Evolutionary conservation across 768 basidiomycete species (phyloP).

Genomic region (Russula foetens): DNA sequence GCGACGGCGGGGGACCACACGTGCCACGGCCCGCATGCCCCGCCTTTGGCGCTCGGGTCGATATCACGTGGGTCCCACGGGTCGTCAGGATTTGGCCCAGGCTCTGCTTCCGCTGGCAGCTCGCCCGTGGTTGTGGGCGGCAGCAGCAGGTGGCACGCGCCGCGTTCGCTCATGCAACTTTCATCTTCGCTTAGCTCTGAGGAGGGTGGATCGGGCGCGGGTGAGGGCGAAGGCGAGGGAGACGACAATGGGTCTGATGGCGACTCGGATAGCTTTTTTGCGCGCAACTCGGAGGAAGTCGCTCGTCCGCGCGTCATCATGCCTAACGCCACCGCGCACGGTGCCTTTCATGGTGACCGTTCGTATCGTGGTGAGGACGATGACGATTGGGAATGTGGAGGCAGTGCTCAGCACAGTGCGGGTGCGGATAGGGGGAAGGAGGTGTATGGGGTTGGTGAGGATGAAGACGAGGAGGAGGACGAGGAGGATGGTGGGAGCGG

Average conservation of each 20-base stretch:
- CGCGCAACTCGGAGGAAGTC: slow-evolving; percentile 17
- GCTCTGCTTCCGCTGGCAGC: not conserved
- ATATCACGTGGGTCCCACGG: not conserved
- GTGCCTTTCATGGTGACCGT: not conserved
- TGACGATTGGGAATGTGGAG: not conserved
- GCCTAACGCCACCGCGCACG: not conserved
- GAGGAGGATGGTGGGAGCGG: not conserved
- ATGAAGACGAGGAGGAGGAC: not conserved
- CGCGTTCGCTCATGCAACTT: slow-evolving; percentile 12
- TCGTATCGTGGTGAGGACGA: not conserved
- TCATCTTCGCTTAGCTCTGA: slow-evolving; percentile 13
- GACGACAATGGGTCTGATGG: slow-evolving; percentile 3
- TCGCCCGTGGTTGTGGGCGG: not conserved
- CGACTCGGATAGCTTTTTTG: slow-evolving; percentile 21
- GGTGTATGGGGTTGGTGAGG: not conserved
- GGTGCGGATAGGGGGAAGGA: not conserved
- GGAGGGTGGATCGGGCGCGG: not conserved
- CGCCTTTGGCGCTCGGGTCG: not conserved
- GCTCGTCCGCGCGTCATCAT: not conserved
- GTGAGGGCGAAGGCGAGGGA: not conserved
- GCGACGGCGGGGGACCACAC: not conserved
- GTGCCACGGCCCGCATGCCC: not conserved
- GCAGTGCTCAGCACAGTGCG: not conserved
- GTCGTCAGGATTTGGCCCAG: not conserved
- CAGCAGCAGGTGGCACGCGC: not conserved